Percentiles rank a stretch among this genome's conserved stretches.
phyloP scores from a whole-genome alignment of 2,329 filamentous ascomycete species.

The Talaromyces sp. region DNA sequence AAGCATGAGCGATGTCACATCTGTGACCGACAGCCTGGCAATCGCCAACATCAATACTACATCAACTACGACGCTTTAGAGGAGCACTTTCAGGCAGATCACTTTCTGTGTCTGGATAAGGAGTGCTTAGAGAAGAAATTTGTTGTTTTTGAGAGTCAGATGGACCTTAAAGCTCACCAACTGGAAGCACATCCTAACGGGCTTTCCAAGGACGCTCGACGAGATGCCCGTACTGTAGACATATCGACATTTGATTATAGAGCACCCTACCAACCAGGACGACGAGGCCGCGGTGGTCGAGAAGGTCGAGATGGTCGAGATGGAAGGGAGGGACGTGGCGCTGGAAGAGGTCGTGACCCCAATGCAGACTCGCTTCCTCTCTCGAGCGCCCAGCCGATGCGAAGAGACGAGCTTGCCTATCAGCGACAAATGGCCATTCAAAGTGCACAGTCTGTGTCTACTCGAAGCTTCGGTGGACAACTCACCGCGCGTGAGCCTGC shows the following conservation, averaged over 20 bases:
- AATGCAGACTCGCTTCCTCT: slow-evolving; percentile 75
- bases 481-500: slow-evolving; percentile 55
- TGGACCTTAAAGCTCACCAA: slow-evolving; percentile 93
- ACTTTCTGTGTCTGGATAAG: slow-evolving; percentile 77
- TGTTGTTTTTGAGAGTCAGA: slow-evolving; percentile 89
- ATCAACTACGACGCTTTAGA: slow-evolving; percentile 83
- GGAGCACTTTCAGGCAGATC: slow-evolving; percentile 79
- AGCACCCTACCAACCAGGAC: slow-evolving; percentile 62
- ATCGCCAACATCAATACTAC: slow-evolving; percentile 80
- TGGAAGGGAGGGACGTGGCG: slow-evolving; percentile 55
- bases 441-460: slow-evolving; percentile 74
- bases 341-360: slow-evolving; percentile 73
- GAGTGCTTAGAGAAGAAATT: slow-evolving; percentile 97
- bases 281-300: slow-evolving; percentile 29
- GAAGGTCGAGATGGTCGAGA: slow-evolving; percentile 53
- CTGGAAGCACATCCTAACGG: slow-evolving; percentile 75
- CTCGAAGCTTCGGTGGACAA: slow-evolving; percentile 79
- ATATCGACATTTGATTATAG: slow-evolving; percentile 81
- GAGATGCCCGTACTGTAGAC: slow-evolving; percentile 81
- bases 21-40: slow-evolving; percentile 67
- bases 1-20: slow-evolving; percentile 94
- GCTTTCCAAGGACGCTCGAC: slow-evolving; percentile 74
- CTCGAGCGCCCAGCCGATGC: slow-evolving; percentile 73
- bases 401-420: slow-evolving; percentile 83
- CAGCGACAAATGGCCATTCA: slow-evolving; percentile 91